These are phyloP conservation scores for Coemansia sp. DNA, from an alignment of 192 early-diverging fungal species.

Conservation along the genomic window DNA sequence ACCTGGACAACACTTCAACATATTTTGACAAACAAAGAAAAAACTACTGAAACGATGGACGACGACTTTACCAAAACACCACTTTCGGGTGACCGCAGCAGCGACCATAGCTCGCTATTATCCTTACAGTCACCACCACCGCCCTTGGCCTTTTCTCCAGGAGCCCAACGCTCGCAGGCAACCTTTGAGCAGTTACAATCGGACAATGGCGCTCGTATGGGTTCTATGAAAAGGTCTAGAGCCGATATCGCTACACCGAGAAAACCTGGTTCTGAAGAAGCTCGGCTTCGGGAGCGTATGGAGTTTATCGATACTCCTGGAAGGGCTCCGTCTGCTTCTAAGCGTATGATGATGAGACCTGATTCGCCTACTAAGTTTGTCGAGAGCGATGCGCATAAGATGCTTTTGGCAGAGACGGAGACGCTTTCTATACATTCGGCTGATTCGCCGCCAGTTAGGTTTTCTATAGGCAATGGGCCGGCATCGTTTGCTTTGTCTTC, in stretches of 20 bases:
- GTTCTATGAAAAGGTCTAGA: constrained; percentile 38
- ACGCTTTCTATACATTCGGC: not conserved
- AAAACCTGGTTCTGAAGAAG: constrained; percentile 33
- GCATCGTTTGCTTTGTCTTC: not conserved
- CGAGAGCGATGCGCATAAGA: constrained; percentile 4
- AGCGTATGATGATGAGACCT: constrained; percentile 26
- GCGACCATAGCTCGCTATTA: not conserved
- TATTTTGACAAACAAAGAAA: not conserved
- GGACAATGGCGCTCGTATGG: not conserved
- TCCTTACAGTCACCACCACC: constrained; percentile 8
- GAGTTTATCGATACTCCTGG: constrained; percentile 45
- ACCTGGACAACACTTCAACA: not conserved
- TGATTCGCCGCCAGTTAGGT: not conserved
- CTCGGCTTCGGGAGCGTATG: constrained; percentile 21
- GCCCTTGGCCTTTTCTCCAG: not conserved
- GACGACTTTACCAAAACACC: constrained; percentile 5
- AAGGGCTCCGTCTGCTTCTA: constrained; percentile 40
- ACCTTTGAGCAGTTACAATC: constrained; percentile 1
- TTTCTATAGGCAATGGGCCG: not conserved
- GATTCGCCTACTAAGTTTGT: constrained; percentile 25
- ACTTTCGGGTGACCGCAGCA: not conserved
- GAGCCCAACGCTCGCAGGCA: not conserved
- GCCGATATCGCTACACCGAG: constrained; percentile 48
- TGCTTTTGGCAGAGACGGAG: constrained; percentile 8
- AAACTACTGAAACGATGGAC: not conserved